Evolutionary conservation across 2,329 filamentous ascomycete species (phyloP).

Genomic region (Colletotrichum liriopes): DNA sequence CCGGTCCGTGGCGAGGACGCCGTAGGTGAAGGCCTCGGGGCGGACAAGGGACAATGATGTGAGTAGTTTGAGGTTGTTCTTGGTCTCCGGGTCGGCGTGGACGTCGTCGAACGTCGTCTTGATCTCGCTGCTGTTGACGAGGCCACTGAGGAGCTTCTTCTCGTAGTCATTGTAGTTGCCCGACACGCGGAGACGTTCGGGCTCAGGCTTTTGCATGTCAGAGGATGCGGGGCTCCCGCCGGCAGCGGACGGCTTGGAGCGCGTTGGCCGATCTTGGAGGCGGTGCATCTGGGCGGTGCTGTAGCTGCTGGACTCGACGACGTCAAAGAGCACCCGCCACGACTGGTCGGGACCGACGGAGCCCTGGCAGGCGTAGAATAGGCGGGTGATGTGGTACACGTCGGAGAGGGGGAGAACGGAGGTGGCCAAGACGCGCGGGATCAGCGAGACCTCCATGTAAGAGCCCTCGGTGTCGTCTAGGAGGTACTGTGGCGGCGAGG

Average conservation of each 20-base stretch:
- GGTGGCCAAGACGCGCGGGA: slow-evolving; percentile 37
- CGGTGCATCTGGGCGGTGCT: slow-evolving; percentile 34
- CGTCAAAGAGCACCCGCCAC: slow-evolving; percentile 43
- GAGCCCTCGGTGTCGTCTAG: slow-evolving; percentile 35
- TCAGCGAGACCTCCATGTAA: slow-evolving; percentile 44
- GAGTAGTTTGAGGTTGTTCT: slow-evolving; percentile 89
- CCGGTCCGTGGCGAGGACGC: slow-evolving; percentile 90
- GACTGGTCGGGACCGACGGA: slow-evolving; percentile 21
- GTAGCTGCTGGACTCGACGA: slow-evolving; percentile 42
- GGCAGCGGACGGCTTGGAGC: slow-evolving; percentile 43
- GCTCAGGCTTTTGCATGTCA: slow-evolving; percentile 34
- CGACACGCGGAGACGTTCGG: slow-evolving; percentile 39
- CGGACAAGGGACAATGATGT: slow-evolving; percentile 89
- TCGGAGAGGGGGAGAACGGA: slow-evolving; percentile 57
- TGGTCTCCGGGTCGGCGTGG: slow-evolving; percentile 85
- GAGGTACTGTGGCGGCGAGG: slow-evolving; percentile 36
- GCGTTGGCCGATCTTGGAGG: slow-evolving; percentile 25
- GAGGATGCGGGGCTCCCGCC: slow-evolving; percentile 25
- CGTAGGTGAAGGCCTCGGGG: slow-evolving; percentile 96
- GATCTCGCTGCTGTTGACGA: slow-evolving; percentile 86
- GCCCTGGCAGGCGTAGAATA: slow-evolving; percentile 41
- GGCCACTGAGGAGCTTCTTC: slow-evolving; percentile 84
- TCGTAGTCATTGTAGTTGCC: slow-evolving; percentile 81
- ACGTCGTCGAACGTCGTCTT: slow-evolving; percentile 91
- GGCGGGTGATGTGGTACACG: slow-evolving; percentile 56